phyloP scores from a whole-genome alignment of 352 stramenopile genomes.

The Globisporangium middletonii region DNA sequence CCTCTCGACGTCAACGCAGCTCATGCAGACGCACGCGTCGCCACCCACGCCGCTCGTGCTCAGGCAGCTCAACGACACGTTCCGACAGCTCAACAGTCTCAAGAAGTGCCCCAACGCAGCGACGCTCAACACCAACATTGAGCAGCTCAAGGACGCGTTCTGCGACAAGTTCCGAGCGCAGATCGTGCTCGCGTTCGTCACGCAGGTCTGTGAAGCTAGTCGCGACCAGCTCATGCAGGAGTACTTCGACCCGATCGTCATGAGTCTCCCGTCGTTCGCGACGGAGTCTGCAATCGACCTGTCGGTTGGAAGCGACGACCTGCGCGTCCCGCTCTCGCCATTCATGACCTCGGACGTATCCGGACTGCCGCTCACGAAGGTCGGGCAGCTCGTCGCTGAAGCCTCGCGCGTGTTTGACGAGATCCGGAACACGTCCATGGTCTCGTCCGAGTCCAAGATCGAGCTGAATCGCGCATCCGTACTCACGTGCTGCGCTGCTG shows the following conservation, averaged over 20 bases:
- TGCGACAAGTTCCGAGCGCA: constrained; percentile 56
- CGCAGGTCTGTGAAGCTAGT: constrained; percentile 27
- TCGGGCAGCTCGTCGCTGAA: constrained; percentile 37
- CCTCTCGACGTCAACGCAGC: constrained; percentile 34
- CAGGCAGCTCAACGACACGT: constrained; percentile 56
- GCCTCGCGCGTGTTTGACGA: constrained; percentile 45
- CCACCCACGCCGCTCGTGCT: constrained; percentile 32
- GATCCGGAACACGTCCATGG: constrained; percentile 56
- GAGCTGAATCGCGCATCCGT: constrained; percentile 40
- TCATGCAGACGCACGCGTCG: constrained; percentile 45
- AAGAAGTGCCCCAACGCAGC: constrained; percentile 61
- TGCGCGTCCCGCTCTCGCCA: neutral
- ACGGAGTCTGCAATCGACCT: constrained; percentile 18
- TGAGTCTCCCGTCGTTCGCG: constrained; percentile 26
- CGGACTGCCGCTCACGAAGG: constrained; percentile 23
- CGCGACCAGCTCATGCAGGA: constrained; percentile 40
- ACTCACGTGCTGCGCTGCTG: constrained; percentile 34
- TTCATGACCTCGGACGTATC: constrained; percentile 4
- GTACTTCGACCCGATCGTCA: constrained; percentile 57
- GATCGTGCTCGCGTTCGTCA: constrained; percentile 55
- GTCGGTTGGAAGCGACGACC: constrained; percentile 2
- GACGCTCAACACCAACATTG: constrained; percentile 61
- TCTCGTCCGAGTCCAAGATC: constrained; percentile 70
- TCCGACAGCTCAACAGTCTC: constrained; percentile 58
- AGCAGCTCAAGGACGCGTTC: constrained; percentile 52